Percentiles rank a stretch among this genome's conserved stretches.
Evolutionary conservation across 1,284 basidiomycete genomes (phyloP).

Genomic region (Malassezia equina): DNA sequence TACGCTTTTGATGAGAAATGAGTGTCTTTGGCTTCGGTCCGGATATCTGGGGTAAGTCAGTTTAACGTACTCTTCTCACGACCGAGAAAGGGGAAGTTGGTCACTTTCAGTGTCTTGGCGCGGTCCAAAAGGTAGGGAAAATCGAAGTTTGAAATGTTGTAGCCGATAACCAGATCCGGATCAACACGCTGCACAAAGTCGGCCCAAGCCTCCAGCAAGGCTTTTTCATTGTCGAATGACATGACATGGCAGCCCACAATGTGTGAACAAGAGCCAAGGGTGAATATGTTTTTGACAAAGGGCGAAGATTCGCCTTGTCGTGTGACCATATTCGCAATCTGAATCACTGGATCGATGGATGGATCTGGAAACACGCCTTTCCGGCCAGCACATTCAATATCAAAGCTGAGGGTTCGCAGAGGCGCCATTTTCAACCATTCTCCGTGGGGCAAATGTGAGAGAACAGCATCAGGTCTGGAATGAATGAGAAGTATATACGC

Average conservation of each 20-base stretch:
- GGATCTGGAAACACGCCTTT: conserved; percentile 47
- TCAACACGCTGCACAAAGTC: conserved; percentile 43
- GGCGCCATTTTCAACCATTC: conserved; percentile 46
- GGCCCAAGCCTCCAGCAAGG: conserved; percentile 44
- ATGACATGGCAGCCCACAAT: conserved; percentile 46
- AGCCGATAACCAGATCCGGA: conserved; percentile 46
- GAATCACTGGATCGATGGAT: conserved; percentile 43
- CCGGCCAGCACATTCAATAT: conserved; percentile 47
- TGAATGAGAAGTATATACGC: background rate
- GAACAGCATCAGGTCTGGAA: conserved; percentile 25
- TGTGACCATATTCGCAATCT: conserved; percentile 48
- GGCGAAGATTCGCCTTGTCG: conserved; percentile 44
- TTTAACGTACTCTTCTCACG: conserved; percentile 26
- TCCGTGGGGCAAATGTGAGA: conserved; percentile 39
- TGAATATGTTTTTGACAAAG: conserved; percentile 47
- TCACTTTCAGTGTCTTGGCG: conserved; percentile 41
- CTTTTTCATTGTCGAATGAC: conserved; percentile 38
- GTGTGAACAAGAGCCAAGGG: conserved; percentile 43
- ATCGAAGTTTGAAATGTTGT: conserved; percentile 48
- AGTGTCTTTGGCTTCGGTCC: conserved; percentile 46
- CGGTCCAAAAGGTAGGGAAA: conserved; percentile 47
- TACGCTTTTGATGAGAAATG: conserved; percentile 48
- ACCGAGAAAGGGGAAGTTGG: conserved; percentile 42
- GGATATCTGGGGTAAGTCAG: conserved; percentile 12
- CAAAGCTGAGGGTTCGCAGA: conserved; percentile 45